phyloP scores from a whole-genome alignment of 129 eudicot species.

The Helichrysum umbraculigerum region DNA sequence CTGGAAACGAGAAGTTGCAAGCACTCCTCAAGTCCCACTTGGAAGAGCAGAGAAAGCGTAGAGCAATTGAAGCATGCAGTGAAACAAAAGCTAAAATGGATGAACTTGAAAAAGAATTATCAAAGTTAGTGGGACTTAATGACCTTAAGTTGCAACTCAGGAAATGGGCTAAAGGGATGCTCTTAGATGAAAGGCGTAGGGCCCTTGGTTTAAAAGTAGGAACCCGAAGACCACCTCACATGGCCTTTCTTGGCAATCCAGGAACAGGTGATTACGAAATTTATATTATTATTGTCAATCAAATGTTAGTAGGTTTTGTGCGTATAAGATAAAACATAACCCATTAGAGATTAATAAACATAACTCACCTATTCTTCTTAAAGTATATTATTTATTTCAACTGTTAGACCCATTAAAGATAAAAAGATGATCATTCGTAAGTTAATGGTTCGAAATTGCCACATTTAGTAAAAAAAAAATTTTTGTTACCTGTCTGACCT shows the following conservation, averaged over 20 bases:
- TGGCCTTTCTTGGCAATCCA: constrained; percentile 92
- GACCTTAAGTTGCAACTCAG: constrained; percentile 70
- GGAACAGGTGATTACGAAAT: constrained; percentile 15
- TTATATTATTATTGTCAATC: too few relatives aligned
- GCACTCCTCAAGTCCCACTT: constrained; percentile 20
- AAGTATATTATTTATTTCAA: too few relatives aligned
- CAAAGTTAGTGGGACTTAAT: constrained; percentile 66
- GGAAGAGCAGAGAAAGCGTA: constrained; percentile 29
- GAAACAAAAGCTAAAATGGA: constrained; percentile 39
- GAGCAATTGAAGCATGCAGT: constrained; percentile 74
- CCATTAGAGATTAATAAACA: background rate
- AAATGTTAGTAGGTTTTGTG: background rate
- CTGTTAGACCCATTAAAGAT: too few relatives aligned
- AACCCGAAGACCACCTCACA: constrained; percentile 83
- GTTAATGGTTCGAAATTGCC: background rate
- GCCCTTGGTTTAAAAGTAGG: constrained; percentile 77
- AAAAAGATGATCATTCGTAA: background rate
- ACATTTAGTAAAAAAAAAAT: background rate
- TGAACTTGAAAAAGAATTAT: constrained; percentile 72
- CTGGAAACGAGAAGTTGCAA: constrained; percentile 71
- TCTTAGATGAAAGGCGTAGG: constrained; percentile 82
- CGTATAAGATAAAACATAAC: background rate
- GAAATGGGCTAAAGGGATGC: constrained; percentile 93
- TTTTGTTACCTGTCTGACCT: background rate
- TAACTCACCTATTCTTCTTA: too few relatives aligned